Evolutionary conservation across 768 basidiomycete species (phyloP).

Genomic region (Trametes gibbosa): DNA sequence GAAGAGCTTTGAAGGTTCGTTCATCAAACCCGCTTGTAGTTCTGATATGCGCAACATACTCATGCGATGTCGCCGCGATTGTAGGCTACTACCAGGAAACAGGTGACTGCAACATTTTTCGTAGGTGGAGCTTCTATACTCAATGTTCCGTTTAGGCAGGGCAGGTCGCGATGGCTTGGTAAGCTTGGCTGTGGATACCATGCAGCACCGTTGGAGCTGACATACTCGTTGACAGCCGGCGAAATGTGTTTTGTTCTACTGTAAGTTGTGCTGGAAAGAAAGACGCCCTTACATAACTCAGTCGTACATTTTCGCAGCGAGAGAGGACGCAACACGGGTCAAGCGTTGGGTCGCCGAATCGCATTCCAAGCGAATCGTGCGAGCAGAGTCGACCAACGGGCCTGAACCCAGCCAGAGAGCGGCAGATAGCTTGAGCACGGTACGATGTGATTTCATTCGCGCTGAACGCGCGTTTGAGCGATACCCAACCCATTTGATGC

Average conservation of each 20-base stretch:
- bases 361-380: conserved; percentile 43
- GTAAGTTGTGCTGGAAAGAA: conserved; percentile 37
- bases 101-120: conserved; percentile 37
- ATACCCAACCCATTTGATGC: no score
- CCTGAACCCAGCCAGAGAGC: conserved; percentile 67
- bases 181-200: no score
- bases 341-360: conserved; percentile 48
- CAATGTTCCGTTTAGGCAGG: conserved; percentile 46
- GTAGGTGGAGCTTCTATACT: conserved; percentile 4
- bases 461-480: no score
- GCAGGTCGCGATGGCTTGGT: conserved; percentile 78
- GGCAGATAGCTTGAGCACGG: conserved; percentile 59
- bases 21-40: not conserved
- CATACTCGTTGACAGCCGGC: conserved; percentile 61
- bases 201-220: no score
- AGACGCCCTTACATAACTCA: not conserved
- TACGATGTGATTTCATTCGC: conserved; percentile 32
- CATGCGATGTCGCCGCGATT: not conserved
- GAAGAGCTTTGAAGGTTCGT: conserved; percentile 75
- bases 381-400: conserved; percentile 43
- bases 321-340: conserved; percentile 67
- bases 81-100: conserved; percentile 87
- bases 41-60: no score
- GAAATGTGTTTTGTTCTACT: conserved; percentile 82
- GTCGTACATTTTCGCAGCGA: conserved; percentile 41